Base-by-base conservation (phyloP, 345 rosid genomes). In the Dipteronia dyeriana region DNA sequence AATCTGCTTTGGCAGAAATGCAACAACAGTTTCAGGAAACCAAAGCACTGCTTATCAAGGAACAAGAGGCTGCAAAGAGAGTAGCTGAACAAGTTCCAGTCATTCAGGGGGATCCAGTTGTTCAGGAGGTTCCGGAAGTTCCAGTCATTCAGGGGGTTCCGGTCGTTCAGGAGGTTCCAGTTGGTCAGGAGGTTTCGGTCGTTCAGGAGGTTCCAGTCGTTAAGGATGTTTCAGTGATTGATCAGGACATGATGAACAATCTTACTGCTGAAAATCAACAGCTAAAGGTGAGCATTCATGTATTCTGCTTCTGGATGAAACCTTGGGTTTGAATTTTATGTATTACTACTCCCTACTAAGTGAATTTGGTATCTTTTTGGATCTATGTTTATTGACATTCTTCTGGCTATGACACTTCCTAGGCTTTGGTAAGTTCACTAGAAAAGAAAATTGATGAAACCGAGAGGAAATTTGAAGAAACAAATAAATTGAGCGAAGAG, bases 381-480 rank as follows among this genome's bases (percentile, higher is more conserved):
- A 57, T 62, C 26, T 54, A 11, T 49, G 68, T 64, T 64, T 53
- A 60, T 66, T 75, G 54, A 49, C 53, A 71, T 64, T 54, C 5
- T 56, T 16, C 49, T 26, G 23, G 20, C 14, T 68, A 41, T 38
- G 20, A 66, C 59, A 39, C 38, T 68, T 68, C 71, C 49, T 81
- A 91, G 93, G 88, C 86, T 82, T 79, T 91, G 75, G 90, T 92
- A 69, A 84, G 82, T 80, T 88, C 94, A 12, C 82, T 96, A 79
- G 98, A 96, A 80, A 84, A 84, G 82, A 92, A 87, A 82, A 84
- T 92, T 75, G 93, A 89, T 78, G 97, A 93, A 83, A 88, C 92
- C 74, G 97, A 93, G 90, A 92, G 82, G 77, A 92, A 91, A 81
- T 89, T 89, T 82, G 90, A 88, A 80, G 98, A 94, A 86, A 83